Base-by-base conservation (phyloP, 352 stramenopile species). In the Lagenidium sp. region DNA sequence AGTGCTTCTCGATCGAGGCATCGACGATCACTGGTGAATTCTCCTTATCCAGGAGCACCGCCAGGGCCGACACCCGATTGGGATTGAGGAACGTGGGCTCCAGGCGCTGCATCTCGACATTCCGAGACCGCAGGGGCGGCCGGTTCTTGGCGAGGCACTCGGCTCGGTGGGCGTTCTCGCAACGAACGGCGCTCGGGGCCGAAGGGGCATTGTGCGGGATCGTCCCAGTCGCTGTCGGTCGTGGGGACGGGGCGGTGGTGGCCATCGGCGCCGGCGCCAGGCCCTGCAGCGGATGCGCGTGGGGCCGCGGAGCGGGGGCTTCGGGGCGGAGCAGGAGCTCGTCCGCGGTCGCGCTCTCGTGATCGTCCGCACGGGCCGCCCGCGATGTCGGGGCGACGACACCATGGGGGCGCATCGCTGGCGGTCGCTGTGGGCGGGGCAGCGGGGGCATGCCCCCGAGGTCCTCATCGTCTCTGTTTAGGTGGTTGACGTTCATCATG, bases 1-100 rank as follows among this genome's bases (percentile, higher is more conserved):
- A 72, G 47, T 79, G 57, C 26, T 67, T 38, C 43, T 44, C 57
- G 18, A 53, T 43, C 16, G 24, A 7, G 23, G n/a, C 7, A 25
- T 11, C 15, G 18, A 46, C 21, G 22, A n/a, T 16, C 5, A 31
- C 6, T 12, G 24, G 34, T 6, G 35, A 41, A 4, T 47, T 38
- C 20, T 34, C 28, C 20, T 39, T 29, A 1, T 49, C 15, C 28
- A 15, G 28, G 28, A 32, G 28, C 15, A 13, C 28, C 28, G 28
- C 43, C 29, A 82, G 71, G 22, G 65, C 65, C 8, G 48, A 36
- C 11, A 79, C 47, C 2, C 66, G 57, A 8, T 65, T 49, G 5
- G 59, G 65, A 48, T 65, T 84, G 2, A 81, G 42, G 36, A 84
- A 82, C 39, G 66, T 63, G n/a, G 70, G 53, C 40, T 86, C 44